Conservation (phyloP, 129 eudicot genomes). For the Escallonia herrerae region DNA sequence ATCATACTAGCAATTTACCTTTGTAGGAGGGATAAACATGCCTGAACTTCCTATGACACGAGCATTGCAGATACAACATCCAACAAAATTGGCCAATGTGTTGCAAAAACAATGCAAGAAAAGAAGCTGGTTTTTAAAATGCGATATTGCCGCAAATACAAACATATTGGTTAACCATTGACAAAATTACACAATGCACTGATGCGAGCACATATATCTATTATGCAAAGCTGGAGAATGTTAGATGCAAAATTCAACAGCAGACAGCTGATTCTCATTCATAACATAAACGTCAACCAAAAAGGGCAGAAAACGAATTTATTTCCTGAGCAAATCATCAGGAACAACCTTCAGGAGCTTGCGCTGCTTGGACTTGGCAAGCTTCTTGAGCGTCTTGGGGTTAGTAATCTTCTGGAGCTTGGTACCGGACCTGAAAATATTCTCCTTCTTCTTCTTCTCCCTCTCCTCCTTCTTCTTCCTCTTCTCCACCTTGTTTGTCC, state of each 20-base stretch:
- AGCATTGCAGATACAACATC: too few species aligned
- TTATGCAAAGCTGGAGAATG: too few species aligned
- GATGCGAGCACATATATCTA: too few species aligned
- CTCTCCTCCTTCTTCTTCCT: conserved; percentile 43
- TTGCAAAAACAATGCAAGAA: too few species aligned
- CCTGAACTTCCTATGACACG: too few species aligned
- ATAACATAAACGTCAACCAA: not conserved
- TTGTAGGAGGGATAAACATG: too few species aligned
- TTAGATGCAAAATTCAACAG: not conserved
- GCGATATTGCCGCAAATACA: too few species aligned
- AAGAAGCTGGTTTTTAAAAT: too few species aligned
- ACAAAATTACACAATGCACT: too few species aligned
- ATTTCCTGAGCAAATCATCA: conserved; percentile 44
- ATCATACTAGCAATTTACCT: too few species aligned
- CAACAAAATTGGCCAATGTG: too few species aligned
- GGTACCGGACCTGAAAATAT: conserved; percentile 35
- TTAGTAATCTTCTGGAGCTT: conserved; percentile 73
- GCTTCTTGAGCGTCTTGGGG: conserved; percentile 82
- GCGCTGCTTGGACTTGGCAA: conserved; percentile 68
- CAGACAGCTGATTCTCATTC: not conserved
- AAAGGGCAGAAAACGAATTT: not conserved
- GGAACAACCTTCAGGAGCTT: conserved; percentile 70
- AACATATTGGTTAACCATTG: too few species aligned
- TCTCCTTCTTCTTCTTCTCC: conserved; percentile 44
- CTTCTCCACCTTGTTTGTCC: conserved; percentile 44